These are phyloP conservation scores for Pichia manshurica DNA, from an alignment of 805 yeast genomes.

Conservation along the genomic window DNA sequence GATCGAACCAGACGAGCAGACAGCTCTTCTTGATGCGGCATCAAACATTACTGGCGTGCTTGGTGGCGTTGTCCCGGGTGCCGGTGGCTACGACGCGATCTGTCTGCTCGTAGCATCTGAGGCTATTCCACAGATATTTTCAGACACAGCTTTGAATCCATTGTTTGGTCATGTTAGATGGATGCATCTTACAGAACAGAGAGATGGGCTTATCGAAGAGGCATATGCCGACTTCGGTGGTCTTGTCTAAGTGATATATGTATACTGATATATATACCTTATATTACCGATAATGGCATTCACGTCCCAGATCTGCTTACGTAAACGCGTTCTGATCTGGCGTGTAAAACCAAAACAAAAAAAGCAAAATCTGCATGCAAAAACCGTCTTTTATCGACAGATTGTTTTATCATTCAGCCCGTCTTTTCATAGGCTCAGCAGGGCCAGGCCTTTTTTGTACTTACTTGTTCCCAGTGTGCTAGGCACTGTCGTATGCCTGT, in stretches of 20 bases:
- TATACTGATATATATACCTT: no score
- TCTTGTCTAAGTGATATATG: conserved; percentile 12
- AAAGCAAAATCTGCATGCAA: background rate
- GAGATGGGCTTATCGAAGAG: conserved; percentile 51
- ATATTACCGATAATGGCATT: no score
- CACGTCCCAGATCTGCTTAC: no score
- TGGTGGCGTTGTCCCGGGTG: conserved; percentile 98
- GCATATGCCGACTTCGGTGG: conserved; percentile 30
- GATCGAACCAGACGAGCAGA: conserved; percentile 82
- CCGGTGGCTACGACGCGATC: conserved; percentile 96
- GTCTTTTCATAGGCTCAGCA: no score
- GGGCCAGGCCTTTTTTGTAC: no score
- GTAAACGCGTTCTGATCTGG: no score
- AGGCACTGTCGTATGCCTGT: no score
- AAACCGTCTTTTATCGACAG: background rate
- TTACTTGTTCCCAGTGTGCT: no score
- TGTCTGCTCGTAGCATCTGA: conserved; percentile 57
- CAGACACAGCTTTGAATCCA: conserved; percentile 16
- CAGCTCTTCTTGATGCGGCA: conserved; percentile 57
- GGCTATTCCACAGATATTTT: conserved; percentile 32
- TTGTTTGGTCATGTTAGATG: conserved; percentile 50
- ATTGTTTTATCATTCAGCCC: no score
- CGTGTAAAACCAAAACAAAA: background rate
- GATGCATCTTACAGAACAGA: conserved; percentile 62
- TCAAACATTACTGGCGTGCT: conserved; percentile 62